Evolutionary conservation across 305 asterid genomes (phyloP), one percentile per base, ranked within the genome.

Genomic region (Fraxinus ornus): DNA sequence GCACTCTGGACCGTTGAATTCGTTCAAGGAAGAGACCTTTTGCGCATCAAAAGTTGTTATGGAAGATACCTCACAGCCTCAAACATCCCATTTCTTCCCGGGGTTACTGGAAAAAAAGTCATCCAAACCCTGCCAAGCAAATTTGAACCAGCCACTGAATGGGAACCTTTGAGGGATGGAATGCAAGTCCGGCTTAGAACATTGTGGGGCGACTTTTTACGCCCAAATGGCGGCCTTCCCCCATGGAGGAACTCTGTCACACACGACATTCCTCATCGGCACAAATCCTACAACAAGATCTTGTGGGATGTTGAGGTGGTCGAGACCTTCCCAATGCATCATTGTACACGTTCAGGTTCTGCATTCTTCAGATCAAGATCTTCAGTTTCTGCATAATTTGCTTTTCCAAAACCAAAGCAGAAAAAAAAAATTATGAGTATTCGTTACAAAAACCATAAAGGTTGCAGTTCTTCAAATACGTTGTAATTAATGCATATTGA

Each of bases 111-210:
- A 0, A 91, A 86, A 64, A 85, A 80, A 79, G 97, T 93, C 8
- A 39, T 88, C 60, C 98, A 95, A 81, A 79, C 93, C 5, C 13
- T 83, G 52, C 88, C 93, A 0, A 36, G 41, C n/a, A 83, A 86
- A 49, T 82, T 85, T 76, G 91, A 93, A 37, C 86, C 93, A 0
- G 87, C 93, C 0, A 78, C 89, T 0, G 91, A 93, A 7, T 92
- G 98, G 97, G 91, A 93, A 55, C 98, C 97, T 0, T 47, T 87
- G 33, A 89, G 93, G 64, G 97, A 95, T 12, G 97, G 97, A 19
- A 86, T 89, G 84, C 84, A 88, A 66, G 92, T 93, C 57, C 85
- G 88, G 82, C 81, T 95, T 77, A 89, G 91, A 62, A 90, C 98
- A 0, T 28, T 35, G 24, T 85, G 91, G 89, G 97, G 97, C 33